Conservation (phyloP, 345 rosid species). For the Hibiscus tridactylites region DNA sequence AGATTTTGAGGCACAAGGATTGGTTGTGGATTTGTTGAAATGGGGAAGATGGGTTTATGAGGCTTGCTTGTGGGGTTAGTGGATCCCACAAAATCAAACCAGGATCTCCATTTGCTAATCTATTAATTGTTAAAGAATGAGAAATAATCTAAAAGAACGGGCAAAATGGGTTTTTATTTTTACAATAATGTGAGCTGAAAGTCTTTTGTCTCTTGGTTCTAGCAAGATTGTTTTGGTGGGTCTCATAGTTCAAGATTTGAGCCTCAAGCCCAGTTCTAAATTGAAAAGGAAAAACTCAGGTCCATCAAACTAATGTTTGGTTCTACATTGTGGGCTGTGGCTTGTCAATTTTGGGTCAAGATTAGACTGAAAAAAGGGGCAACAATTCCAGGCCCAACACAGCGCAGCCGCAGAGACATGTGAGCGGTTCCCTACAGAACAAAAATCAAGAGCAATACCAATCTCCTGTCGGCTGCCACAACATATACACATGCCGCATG, state of each 20-base stretch:
- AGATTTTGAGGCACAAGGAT: not conserved
- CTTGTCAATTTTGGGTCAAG: no score
- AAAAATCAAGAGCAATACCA: no score
- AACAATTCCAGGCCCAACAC: no score
- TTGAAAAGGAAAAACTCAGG: not conserved
- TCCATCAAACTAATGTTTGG: not conserved
- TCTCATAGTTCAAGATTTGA: not conserved
- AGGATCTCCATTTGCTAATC: conserved; percentile 29
- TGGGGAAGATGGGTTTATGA: conserved; percentile 11
- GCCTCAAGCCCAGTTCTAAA: not conserved
- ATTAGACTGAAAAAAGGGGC: no score
- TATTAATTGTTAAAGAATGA: not conserved
- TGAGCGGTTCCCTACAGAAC: no score
- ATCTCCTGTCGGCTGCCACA: no score
- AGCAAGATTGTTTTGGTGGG: not conserved
- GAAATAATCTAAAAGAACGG: no score
- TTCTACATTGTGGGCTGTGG: no score
- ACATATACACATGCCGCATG: no score
- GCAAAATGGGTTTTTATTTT: no score
- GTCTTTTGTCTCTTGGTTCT: not conserved
- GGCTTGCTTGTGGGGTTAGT: conserved; percentile 32
- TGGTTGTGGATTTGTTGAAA: conserved; percentile 27
- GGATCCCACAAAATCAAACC: conserved; percentile 60
- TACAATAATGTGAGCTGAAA: no score
- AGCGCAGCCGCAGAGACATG: no score